These are phyloP conservation scores for Saussurea involucrata DNA, from an alignment of 129 eudicot genomes.

Conservation along the genomic window DNA sequence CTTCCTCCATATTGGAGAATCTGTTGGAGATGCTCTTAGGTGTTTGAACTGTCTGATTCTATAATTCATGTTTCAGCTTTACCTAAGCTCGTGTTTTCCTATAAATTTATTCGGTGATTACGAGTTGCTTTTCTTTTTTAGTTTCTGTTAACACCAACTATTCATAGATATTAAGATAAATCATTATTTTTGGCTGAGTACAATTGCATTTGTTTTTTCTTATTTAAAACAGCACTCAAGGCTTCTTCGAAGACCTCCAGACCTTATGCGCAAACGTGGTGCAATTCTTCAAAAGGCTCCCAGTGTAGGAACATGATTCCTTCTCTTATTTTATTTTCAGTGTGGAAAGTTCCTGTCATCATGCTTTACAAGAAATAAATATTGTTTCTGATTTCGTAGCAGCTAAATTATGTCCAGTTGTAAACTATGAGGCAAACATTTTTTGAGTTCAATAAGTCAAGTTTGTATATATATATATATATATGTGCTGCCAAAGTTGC, in stretches of 20 bases:
- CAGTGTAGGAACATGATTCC: constrained; percentile 43
- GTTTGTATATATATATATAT: too few species aligned
- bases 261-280: constrained; percentile 72
- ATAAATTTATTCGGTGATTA: background rate
- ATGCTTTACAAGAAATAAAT: constrained; percentile 10
- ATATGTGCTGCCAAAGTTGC: background rate
- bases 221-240: constrained; percentile 57
- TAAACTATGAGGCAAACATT: background rate
- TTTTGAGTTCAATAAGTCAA: background rate
- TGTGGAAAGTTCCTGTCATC: background rate
- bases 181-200: background rate
- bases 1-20: too few species aligned
- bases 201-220: constrained; percentile 5
- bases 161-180: background rate
- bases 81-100: background rate
- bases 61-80: background rate
- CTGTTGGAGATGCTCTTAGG: background rate
- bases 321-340: background rate
- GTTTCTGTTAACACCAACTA: background rate
- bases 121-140: background rate
- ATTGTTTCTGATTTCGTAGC: background rate
- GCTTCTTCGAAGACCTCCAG: constrained; percentile 85
- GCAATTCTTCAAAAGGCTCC: constrained; percentile 61
- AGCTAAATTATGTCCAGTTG: background rate
- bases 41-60: background rate